Evolutionary conservation across 1,284 basidiomycete genomes (phyloP).

Genomic region (Tausonia pullulans): DNA sequence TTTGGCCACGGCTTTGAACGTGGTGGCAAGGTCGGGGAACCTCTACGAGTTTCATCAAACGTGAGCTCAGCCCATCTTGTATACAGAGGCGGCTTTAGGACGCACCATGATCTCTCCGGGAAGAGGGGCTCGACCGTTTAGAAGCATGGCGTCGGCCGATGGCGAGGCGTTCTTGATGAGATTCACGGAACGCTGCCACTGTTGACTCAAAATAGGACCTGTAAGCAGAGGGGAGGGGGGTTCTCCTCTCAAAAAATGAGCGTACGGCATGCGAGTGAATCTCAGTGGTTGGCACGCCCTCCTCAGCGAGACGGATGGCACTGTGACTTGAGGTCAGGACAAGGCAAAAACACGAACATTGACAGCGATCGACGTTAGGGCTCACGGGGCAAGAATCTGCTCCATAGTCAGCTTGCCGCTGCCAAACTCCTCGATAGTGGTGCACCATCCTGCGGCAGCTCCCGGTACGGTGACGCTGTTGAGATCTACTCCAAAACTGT

Average conservation of each 20-base stretch:
- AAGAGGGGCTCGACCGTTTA: conserved; percentile 59
- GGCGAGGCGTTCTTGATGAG: conserved; percentile 71
- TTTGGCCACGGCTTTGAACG: conserved; percentile 66
- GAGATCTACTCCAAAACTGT: conserved; percentile 57
- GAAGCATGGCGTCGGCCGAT: conserved; percentile 70
- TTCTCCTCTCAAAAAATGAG: conserved; percentile 1
- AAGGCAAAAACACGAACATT: conserved; percentile 27
- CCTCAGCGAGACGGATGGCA: conserved; percentile 70
- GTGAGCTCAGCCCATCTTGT: conserved; percentile 20
- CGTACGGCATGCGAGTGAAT: conserved; percentile 52
- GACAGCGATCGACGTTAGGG: conserved; percentile 23
- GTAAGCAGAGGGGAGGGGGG: neutral
- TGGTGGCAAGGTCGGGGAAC: conserved; percentile 67
- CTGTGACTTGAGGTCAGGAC: neutral
- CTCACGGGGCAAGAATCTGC: conserved; percentile 69
- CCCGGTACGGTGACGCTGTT: conserved; percentile 91
- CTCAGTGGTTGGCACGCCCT: conserved; percentile 72
- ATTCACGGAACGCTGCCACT: conserved; percentile 67
- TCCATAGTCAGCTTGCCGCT: conserved; percentile 64
- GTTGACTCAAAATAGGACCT: neutral
- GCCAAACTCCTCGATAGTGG: conserved; percentile 72
- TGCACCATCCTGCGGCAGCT: conserved; percentile 84
- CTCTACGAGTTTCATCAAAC: conserved; percentile 23
- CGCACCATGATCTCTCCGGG: conserved; percentile 30
- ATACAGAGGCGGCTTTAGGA: conserved; percentile 5